Conservation (phyloP, 305 asterid genomes). For the Solanum hybrid region DNA sequence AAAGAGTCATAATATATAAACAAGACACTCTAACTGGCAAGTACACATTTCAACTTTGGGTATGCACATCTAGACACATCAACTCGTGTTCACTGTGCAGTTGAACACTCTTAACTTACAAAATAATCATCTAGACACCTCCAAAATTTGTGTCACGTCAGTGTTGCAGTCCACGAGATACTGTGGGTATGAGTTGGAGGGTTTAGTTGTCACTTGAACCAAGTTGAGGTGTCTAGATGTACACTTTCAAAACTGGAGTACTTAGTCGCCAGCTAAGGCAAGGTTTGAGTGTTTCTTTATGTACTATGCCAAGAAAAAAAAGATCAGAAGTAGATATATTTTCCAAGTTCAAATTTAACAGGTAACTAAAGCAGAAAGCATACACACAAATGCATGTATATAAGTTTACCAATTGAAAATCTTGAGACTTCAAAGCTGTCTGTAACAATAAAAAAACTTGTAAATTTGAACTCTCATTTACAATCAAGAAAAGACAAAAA, state of each 20-base stretch:
- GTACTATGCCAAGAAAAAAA: not conserved
- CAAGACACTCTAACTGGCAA: not conserved
- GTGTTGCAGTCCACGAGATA: not conserved
- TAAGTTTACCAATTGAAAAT: not conserved
- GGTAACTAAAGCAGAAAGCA: not conserved
- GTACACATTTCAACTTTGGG: not conserved
- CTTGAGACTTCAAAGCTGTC: not conserved
- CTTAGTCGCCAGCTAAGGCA: not conserved
- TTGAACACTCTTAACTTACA: not conserved
- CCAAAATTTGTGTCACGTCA: not conserved
- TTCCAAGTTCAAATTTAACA: not conserved
- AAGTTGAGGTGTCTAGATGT: not conserved
- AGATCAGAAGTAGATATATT: not conserved
- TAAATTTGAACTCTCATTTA: not conserved
- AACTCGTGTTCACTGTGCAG: not conserved
- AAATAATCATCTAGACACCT: not conserved
- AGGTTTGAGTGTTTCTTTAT: not conserved
- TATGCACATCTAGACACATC: not conserved
- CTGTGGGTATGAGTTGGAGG: not conserved
- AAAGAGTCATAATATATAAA: not conserved
- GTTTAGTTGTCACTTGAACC: not conserved
- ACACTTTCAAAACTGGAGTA: not conserved
- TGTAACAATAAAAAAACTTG: not conserved
- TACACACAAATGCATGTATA: not conserved
- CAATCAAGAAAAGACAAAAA: constrained; percentile 18